phyloP scores from a whole-genome alignment of 805 yeast genomes.

The Metschnikowia arizonensis region DNA sequence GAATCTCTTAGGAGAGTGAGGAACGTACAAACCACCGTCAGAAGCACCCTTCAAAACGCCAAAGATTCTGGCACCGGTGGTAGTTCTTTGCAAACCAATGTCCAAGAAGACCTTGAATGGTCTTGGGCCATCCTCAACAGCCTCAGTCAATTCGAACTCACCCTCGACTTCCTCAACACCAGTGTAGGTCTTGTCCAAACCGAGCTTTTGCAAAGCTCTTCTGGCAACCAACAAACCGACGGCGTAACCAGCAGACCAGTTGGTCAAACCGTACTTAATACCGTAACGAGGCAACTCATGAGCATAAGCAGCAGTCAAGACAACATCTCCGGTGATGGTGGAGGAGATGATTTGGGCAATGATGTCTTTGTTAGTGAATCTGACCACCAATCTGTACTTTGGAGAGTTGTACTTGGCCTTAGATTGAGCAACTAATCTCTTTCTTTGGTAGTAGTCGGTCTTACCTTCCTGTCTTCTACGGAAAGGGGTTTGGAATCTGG shows the following conservation, averaged over 20 bases:
- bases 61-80: slow-evolving; percentile 99
- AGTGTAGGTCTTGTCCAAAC: slow-evolving; percentile 93
- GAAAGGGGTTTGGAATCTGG: slow-evolving; percentile 99
- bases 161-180: slow-evolving; percentile 99
- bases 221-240: slow-evolving; percentile 98
- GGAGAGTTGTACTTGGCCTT: slow-evolving; percentile 99
- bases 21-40: slow-evolving; percentile 98
- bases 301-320: slow-evolving; percentile 95
- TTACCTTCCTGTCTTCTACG: slow-evolving; percentile 99
- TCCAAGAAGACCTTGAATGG: slow-evolving; percentile 99
- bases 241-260: slow-evolving; percentile 99
- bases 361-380: slow-evolving; percentile 99
- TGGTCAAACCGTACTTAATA: slow-evolving; percentile 96
- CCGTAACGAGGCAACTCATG: slow-evolving; percentile 99
- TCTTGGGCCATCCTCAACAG: slow-evolving; percentile 98
- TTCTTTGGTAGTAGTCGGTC: slow-evolving; percentile 99
- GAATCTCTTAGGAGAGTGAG: slow-evolving; percentile 99
- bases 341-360: slow-evolving; percentile 96
- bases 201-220: slow-evolving; percentile 96
- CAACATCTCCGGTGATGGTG: slow-evolving; percentile 94
- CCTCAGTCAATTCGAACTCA: slow-evolving; percentile 97
- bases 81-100: slow-evolving; percentile 99
- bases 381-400: slow-evolving; percentile 98
- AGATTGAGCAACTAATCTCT: slow-evolving; percentile 99
- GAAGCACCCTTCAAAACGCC: slow-evolving; percentile 99